These are phyloP conservation scores for Dissophora globulifera DNA, from an alignment of 192 early-diverging fungal genomes.

Conservation along the genomic window DNA sequence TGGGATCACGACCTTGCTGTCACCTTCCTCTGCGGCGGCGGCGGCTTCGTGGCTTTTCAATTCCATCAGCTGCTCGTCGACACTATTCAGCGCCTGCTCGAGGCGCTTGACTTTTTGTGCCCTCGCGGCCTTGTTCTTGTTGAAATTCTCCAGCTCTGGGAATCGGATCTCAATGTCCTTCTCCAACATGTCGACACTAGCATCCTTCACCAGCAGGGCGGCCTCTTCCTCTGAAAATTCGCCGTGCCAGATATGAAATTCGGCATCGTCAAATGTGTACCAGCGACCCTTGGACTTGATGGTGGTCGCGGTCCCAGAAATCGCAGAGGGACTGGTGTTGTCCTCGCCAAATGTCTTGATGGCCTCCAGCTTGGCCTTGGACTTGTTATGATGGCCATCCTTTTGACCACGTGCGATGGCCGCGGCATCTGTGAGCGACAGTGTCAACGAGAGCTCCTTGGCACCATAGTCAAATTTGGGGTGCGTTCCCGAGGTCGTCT, in stretches of 20 bases:
- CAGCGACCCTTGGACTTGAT: slow-evolving; percentile 51
- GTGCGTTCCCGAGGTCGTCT: background rate
- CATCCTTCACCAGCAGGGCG: slow-evolving; percentile 26
- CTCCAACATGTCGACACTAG: slow-evolving; percentile 53
- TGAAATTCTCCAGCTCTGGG: slow-evolving; percentile 29
- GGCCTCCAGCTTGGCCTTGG: slow-evolving; percentile 37
- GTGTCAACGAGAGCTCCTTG: slow-evolving; percentile 30
- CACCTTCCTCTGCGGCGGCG: background rate
- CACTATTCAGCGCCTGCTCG: slow-evolving; percentile 12
- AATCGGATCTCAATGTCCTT: slow-evolving; percentile 54
- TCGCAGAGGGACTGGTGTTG: too few relatives aligned
- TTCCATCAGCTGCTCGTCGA: slow-evolving; percentile 20
- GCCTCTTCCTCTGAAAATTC: slow-evolving; percentile 47
- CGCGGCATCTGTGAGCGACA: slow-evolving; percentile 26
- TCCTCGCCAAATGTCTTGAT: background rate
- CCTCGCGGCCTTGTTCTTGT: slow-evolving; percentile 14
- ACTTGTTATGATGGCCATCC: slow-evolving; percentile 19
- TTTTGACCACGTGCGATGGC: background rate
- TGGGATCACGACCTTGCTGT: background rate
- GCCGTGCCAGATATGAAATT: slow-evolving; percentile 52
- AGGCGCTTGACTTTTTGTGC: slow-evolving; percentile 11
- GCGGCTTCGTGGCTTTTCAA: background rate
- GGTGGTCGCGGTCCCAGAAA: too few relatives aligned
- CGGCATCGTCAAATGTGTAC: slow-evolving; percentile 41
- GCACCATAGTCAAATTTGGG: slow-evolving; percentile 36